Evolutionary conservation across 768 basidiomycete genomes (phyloP), one percentile per base, ranked within the genome.

Genomic region (Pleurotus giganteus): DNA sequence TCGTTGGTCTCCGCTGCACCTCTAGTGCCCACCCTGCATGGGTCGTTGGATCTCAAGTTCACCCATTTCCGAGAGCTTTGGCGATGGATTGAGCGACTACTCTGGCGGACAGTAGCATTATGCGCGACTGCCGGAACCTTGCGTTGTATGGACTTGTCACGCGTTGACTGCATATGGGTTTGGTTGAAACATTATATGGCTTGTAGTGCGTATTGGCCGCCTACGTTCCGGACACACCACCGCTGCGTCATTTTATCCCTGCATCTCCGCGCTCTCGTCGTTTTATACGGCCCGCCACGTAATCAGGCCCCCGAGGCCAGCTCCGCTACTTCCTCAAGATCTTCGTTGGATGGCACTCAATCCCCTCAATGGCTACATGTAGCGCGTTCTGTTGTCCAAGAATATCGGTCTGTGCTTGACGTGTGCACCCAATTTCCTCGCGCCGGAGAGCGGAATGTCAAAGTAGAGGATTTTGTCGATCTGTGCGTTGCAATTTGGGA

Each of bases 381-480:
- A 15, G 86, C 86, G 0, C 79, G 84, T 9, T 81, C 80, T 0
- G 76, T 88, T n/a, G 77, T 90, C 17, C 79, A 81, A 28, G 85
- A 91, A 58, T 91, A 90, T 53, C 83, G 84, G 23, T 76, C 78
- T 1, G 74, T 95, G 24, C 68, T 98, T 26, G 80, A 74, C 53
- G 77, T 79, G 3, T 83, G 81, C 53, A 94, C 91, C 0, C 70
- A 61, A 4, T 98, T 98, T 64, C 94, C 94, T 8, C 74, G 73
- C 47, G 93, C 94, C 0, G 93, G 94, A 2, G 80, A 91, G 60
- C 74, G 82, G 37, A 95, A 97, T 60, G 60, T 73, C 23, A 82
- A 81, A 59, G 91, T 97, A 2, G 90, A 91, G 60, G 88, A 90
- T 60, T 89, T 96, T 60, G 86, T 85, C 2, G 91, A 94, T 65